Evolutionary conservation across 257 asterid genomes (phyloP), one percentile per base, ranked within the genome.

Genomic region (Solanum medicagineum): DNA sequence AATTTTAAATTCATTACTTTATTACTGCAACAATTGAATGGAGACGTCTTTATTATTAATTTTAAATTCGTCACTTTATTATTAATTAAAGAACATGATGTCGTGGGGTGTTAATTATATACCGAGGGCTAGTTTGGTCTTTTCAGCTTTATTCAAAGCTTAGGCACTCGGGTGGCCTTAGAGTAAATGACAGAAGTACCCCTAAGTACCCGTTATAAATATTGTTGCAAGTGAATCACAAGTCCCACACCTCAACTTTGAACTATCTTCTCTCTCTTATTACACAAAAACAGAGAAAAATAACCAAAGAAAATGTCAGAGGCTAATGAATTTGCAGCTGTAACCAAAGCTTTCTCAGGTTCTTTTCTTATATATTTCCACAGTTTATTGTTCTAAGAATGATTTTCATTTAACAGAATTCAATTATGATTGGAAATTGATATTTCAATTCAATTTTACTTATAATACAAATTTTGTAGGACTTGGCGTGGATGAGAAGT

Each of bases 401-500:
- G 40, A 36, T 36, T 36, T 36, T 36, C n/a, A 60, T 60, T 60
- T 60, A 22, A 60, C 32, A 60, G 1, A 60, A 60, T 60, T 54
- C 55, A 11, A 54, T 56, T 81, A 22, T 17, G 10, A 81, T 32
- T 56, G 54, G 55, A 81, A 36, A 81, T 3, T 81, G 7, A 60
- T 11, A 81, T 2, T 40, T 69, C n/a, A 36, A 9, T 19, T 70
- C 11, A 13, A 19, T 70, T 70, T 40, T 45, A 3, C 6, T 24
- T 10, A n/a, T 44, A 40, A 22, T 26, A 1, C 56, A 70, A 70
- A 20, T 57, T 68, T 49, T 77, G 13, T 36, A 92, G 99, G 99
- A 47, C 85, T 92, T n/a, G 98, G 98, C 40, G 94, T 95, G 86
- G 99, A 95, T 83, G 99, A 95, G 89, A 92, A 90, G 73, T 89